Percentiles rank a stretch among this genome's conserved stretches.
Evolutionary conservation across 2,329 filamentous ascomycete species (phyloP).

Genomic region (Apiospora kogelbergensis): DNA sequence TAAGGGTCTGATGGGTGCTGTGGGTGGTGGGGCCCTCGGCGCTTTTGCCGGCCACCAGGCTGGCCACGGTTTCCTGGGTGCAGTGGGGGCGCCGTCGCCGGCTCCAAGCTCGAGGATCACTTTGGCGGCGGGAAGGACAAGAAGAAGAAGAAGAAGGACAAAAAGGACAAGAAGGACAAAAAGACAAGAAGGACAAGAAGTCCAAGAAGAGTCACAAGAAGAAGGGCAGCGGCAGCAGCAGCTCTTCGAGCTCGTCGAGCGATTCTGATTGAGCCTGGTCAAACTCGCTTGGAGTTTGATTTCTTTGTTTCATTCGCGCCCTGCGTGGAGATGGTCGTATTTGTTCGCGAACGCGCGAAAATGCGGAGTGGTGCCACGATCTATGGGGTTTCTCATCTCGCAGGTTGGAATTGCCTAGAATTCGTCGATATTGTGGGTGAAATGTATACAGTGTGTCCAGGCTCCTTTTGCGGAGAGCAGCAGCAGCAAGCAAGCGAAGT

Average conservation of each 20-base stretch:
- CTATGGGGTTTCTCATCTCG: constrained; percentile 2
- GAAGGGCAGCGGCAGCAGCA: constrained; percentile 9
- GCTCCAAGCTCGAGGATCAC: constrained; percentile 41
- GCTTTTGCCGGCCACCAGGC: constrained; percentile 46
- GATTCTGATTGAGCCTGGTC: neutral
- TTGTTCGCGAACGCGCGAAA: neutral
- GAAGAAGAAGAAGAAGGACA: constrained; percentile 34
- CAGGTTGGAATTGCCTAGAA: neutral
- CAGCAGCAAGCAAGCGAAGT: neutral
- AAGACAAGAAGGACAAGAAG: constrained; percentile 32
- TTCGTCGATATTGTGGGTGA: neutral
- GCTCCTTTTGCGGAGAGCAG: neutral
- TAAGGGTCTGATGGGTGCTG: constrained; percentile 41
- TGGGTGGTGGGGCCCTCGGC: constrained; percentile 45
- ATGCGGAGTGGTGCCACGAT: constrained; percentile 5
- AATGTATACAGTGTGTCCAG: neutral
- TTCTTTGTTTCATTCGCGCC: neutral
- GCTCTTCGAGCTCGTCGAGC: constrained; percentile 9
- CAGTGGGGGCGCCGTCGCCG: constrained; percentile 46
- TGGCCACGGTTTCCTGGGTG: constrained; percentile 46
- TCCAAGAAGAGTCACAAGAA: constrained; percentile 35
- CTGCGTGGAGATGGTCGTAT: neutral
- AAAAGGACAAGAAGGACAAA: constrained; percentile 13
- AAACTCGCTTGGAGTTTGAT: neutral
- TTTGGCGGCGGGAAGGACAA: constrained; percentile 27